Base-by-base conservation (phyloP, 306 rosid genomes). In the Malus fusca region DNA sequence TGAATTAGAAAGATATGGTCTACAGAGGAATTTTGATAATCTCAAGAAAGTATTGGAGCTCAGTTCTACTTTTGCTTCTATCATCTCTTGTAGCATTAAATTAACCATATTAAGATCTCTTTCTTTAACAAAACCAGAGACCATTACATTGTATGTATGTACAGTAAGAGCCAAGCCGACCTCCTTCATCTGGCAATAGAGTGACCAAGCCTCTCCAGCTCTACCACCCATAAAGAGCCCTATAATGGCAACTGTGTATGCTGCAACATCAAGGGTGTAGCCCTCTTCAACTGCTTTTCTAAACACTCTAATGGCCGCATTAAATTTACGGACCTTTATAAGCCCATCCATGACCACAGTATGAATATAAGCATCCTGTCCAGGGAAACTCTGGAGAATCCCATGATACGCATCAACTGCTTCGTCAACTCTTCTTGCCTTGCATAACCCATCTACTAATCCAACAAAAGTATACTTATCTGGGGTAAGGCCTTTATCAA, bases 381-480 rank as follows among this genome's bases (percentile, higher is more conserved):
- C 81, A 44, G 78, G 68, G 68, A 52, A 65, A 65, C 58, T 82
- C 79, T 48, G 71, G 17, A 76, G 33, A 85, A 85, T 80, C 76
- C 82, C 87, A 71, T 31, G 81, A 78, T 88, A 91, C 67, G 84
- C 75, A 79, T 82, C 59, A 31, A 88, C 66, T 60, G 96, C 96
- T 67, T 79, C 78, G 51, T 78, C 87, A 73, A 87, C 68, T 83
- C 79, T 87, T 78, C 81, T 68, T 28, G 68, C 78, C 64, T 83
- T 81, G 79, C 93, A 91, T 17, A 91, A 90, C 56, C 90, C 90
- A 15, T 70, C 77, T 33, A 90, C 33, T 81, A 88, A 78, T 68
- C 80, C 96, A 73, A 82, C 79, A 87, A 87, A 81, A 79, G 75
- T 90, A 87, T 85, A 87, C 48, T 84, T 75, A 73, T 91, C 96